Conservation (phyloP, 2,329 filamentous ascomycete genomes). For the Sporothrix dimorphospora region DNA sequence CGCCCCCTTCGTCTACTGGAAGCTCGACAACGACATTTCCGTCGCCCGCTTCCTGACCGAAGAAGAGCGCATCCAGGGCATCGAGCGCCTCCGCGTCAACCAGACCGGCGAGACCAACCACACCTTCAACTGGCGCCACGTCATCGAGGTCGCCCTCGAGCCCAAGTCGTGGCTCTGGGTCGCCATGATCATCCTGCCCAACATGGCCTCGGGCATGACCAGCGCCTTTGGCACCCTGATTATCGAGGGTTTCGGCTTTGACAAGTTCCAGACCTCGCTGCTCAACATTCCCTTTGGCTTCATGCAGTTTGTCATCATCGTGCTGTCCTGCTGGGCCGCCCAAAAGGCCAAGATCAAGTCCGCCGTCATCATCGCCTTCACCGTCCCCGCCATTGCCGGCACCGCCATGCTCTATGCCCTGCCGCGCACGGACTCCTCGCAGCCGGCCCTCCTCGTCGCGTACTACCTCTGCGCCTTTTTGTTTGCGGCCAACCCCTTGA, state of each 20-base stretch:
- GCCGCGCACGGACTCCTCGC: constrained; percentile 47
- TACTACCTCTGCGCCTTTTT: constrained; percentile 45
- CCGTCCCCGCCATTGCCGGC: constrained; percentile 64
- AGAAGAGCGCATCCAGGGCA: constrained; percentile 66
- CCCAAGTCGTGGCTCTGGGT: constrained; percentile 63
- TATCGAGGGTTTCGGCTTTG: constrained; percentile 61
- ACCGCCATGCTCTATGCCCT: constrained; percentile 60
- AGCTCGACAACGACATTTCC: constrained; percentile 61
- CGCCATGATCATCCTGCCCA: constrained; percentile 62
- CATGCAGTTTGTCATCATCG: constrained; percentile 62
- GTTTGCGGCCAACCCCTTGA: constrained; percentile 66
- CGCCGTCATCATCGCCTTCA: constrained; percentile 54
- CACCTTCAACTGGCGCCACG: constrained; percentile 69
- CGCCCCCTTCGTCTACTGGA: constrained; percentile 61
- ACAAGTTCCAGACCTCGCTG: constrained; percentile 60
- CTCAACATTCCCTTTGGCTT: constrained; percentile 70
- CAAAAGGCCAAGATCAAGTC: constrained; percentile 62
- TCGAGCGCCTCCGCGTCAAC: constrained; percentile 73
- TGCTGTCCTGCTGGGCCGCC: constrained; percentile 61
- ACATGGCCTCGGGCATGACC: constrained; percentile 65
- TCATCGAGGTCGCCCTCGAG: constrained; percentile 55
- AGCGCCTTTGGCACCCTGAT: constrained; percentile 69
- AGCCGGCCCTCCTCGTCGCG: constrained; percentile 57
- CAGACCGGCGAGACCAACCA: constrained; percentile 71
- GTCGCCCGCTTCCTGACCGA: constrained; percentile 63